phyloP scores from a whole-genome alignment of 1,284 basidiomycete genomes.

The Marasmius sp. region DNA sequence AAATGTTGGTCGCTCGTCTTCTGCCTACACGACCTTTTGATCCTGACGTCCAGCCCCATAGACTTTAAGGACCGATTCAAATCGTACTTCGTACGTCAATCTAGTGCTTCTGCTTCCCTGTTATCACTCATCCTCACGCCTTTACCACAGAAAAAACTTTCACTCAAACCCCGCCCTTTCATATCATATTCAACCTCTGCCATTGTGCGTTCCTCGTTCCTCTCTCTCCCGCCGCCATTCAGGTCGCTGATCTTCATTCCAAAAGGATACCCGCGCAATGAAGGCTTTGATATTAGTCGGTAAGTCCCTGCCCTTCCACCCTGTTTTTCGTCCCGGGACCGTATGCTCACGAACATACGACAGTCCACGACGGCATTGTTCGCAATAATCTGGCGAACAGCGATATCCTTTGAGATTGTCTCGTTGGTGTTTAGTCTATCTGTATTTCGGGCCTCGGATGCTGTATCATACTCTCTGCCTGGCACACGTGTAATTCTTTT shows the following conservation, averaged over 20 bases:
- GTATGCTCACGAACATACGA: not conserved
- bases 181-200: conserved; percentile 52
- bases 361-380: conserved; percentile 16
- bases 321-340: not conserved
- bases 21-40: not conserved
- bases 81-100: conserved; percentile 41
- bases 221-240: not conserved
- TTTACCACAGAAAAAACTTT: conserved; percentile 40
- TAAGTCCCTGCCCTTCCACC: conserved; percentile 15
- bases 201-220: conserved; percentile 32
- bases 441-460: not conserved
- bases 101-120: not conserved
- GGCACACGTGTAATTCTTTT: not conserved
- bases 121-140: conserved; percentile 6
- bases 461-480: not conserved
- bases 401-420: conserved; percentile 10
- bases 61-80: conserved; percentile 56
- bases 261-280: conserved; percentile 50
- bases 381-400: conserved; percentile 12
- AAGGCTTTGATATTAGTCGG: conserved; percentile 43
- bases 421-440: not conserved
- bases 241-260: not conserved
- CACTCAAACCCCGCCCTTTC: conserved; percentile 45
- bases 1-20: conserved; percentile 35
- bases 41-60: conserved; percentile 16